These are phyloP conservation scores for Marchantia polymorpha DNA, from an alignment of 225 moss, liverwort and hornwort species.

Conservation along the genomic window DNA sequence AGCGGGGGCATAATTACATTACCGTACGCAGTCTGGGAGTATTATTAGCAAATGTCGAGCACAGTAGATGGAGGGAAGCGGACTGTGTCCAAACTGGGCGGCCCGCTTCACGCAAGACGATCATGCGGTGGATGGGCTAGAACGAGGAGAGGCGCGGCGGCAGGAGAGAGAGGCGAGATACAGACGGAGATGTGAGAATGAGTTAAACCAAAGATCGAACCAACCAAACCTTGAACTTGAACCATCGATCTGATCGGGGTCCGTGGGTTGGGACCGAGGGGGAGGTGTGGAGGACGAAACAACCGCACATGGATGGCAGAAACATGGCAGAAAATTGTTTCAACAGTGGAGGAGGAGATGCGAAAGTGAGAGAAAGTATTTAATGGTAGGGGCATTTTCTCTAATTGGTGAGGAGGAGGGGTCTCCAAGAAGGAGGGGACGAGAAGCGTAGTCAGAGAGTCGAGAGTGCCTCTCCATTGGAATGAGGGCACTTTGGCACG, in stretches of 20 bases:
- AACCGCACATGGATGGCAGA: not conserved
- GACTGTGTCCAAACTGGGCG: not conserved
- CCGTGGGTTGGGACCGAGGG: not conserved
- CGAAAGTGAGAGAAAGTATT: constrained; percentile 5
- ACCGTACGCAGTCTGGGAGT: too few species aligned
- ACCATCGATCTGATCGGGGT: not conserved
- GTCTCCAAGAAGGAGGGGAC: not conserved
- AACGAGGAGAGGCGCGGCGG: not conserved
- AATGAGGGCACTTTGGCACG: constrained; percentile 31
- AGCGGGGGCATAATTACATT: too few species aligned
- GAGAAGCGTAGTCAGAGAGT: not conserved
- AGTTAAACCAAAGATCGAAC: too few species aligned
- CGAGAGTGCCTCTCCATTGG: constrained; percentile 12
- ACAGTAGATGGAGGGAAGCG: not conserved
- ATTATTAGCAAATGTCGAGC: too few species aligned
- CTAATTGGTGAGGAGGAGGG: constrained; percentile 6
- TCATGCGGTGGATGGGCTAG: not conserved
- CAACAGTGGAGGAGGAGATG: not conserved
- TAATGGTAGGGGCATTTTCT: not conserved
- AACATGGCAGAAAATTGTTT: not conserved
- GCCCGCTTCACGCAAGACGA: not conserved
- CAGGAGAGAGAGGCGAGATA: not conserved
- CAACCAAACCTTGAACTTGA: not conserved
- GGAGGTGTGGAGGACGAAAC: not conserved
- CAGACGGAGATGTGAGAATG: too few species aligned